Evolutionary conservation across 768 basidiomycete genomes (phyloP).

Genomic region (Austroboletus eburneus): DNA sequence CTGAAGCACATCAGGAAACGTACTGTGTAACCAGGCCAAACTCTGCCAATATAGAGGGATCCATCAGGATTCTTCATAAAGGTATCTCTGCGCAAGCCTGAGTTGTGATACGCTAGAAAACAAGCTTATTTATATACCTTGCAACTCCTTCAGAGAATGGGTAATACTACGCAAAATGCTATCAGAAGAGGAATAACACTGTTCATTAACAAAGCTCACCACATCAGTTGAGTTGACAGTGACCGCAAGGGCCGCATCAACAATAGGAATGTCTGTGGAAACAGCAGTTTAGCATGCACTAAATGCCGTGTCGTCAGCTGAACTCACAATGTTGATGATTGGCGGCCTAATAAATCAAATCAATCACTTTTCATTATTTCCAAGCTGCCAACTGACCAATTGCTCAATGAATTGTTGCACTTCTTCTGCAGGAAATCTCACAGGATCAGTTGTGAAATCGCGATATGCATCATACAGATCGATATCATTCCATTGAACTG

Average conservation of each 20-base stretch:
- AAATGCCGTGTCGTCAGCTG: not conserved
- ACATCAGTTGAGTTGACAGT: conserved; percentile 57
- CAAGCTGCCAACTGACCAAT: conserved; percentile 40
- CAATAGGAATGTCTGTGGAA: conserved; percentile 58
- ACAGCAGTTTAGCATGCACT: not conserved
- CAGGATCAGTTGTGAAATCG: conserved; percentile 67
- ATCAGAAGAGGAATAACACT: not conserved
- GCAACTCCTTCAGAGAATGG: conserved; percentile 62
- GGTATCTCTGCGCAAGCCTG: conserved; percentile 42
- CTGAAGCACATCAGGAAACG: conserved; percentile 6
- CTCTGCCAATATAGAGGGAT: conserved; percentile 66
- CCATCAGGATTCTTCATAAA: conserved; percentile 77
- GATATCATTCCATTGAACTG: conserved; percentile 79
- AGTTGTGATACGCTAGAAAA: not conserved
- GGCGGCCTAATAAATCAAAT: conserved; percentile 13
- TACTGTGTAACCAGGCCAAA: conserved; percentile 76
- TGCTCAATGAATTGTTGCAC: conserved; percentile 50
- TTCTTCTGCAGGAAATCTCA: conserved; percentile 54
- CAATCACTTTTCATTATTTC: not conserved
- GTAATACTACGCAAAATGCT: conserved; percentile 46
- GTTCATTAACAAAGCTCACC: conserved; percentile 36
- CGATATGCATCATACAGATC: conserved; percentile 66
- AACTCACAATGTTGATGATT: conserved; percentile 29
- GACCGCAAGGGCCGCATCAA: conserved; percentile 59
- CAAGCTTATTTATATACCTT: conserved; percentile 34